Evolutionary conservation across 2,329 filamentous ascomycete species (phyloP), one percentile per base, ranked within the genome.

Genomic region (Xenosphaeropsis pyriputrescens): DNA sequence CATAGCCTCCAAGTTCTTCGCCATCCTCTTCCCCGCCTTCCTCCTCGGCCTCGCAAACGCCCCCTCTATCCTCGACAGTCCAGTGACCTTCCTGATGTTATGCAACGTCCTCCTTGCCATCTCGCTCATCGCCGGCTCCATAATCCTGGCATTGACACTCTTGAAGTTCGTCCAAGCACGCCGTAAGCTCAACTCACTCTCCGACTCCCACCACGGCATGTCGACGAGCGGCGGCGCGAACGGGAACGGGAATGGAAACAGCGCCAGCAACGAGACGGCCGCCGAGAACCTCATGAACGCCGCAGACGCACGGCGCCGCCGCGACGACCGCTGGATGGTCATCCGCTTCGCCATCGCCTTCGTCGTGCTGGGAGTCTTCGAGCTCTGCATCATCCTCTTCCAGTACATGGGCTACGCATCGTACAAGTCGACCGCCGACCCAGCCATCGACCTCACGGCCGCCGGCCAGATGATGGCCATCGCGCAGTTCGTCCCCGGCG

Each of bases 321-420:
- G 22, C 5, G 32, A 33, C 17, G 39, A 41, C 29, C 32, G 37
- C n/a, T 38, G 35, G 18, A 38, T 41, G n/a, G 29, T 41, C 11
- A 41, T 38, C 18, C 39, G 39, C 22, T 41, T 41, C 32, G 34
- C 35, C 3, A 34, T 41, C 12, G 39, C 39, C 4, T 38, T 41
- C 34, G 18, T 33, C 7, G 13, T 41, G 18, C 34, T 34, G 5
- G 38, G 39, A 17, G 19, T 36, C 17, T 39, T 39, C n/a, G 37
- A 41, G 36, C 22, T 32, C 2, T 29, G 29, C 18, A 32, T 39
- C 5, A 22, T 41, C 18, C 11, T 38, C n/a, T 35, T 41, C 17
- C 26, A 41, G 8, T 26, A 26, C 8, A 6, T 26, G 5, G 22
- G 22, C 22, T 26, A 26, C 8, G 22, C 22, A 26, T 26, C 36